phyloP scores from a whole-genome alignment of 768 basidiomycete genomes.

The Lactarius hengduanensis region DNA sequence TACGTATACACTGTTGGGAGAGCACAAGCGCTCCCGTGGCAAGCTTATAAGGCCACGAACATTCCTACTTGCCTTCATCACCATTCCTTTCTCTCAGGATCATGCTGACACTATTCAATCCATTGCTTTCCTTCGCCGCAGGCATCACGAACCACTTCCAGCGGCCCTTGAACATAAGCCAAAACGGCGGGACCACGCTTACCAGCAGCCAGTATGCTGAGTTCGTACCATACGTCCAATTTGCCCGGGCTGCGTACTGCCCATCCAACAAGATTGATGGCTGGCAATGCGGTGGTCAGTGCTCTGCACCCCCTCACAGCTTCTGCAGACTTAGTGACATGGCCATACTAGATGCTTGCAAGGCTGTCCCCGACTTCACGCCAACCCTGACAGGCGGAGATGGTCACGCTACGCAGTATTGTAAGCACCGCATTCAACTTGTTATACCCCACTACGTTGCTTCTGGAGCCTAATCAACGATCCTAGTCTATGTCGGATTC shows the following conservation, averaged over 20 bases:
- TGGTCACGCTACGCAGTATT: slow-evolving; percentile 47
- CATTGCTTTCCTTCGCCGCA: slow-evolving; percentile 8
- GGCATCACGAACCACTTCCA: slow-evolving; percentile 2
- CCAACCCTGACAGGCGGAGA: slow-evolving; percentile 49
- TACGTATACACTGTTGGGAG: neutral
- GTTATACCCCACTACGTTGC: too few relatives aligned
- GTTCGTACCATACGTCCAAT: slow-evolving; percentile 49
- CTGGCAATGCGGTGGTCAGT: slow-evolving; percentile 49
- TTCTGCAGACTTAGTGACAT: neutral
- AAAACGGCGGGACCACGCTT: slow-evolving; percentile 29
- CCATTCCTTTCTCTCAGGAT: neutral
- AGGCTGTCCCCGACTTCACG: slow-evolving; percentile 42
- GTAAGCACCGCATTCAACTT: slow-evolving; percentile 34
- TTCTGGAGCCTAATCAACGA: neutral
- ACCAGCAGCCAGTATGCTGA: slow-evolving; percentile 36
- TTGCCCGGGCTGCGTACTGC: slow-evolving; percentile 60
- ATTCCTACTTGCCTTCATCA: neutral
- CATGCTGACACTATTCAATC: slow-evolving; percentile 11
- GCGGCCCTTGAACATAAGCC: neutral
- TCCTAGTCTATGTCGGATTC: slow-evolving; percentile 27
- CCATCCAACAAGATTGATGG: slow-evolving; percentile 37
- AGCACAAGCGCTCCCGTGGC: too few relatives aligned
- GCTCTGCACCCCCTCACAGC: neutral
- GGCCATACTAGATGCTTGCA: slow-evolving; percentile 40
- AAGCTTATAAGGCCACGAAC: neutral